These are phyloP conservation scores for Albugo candida DNA, from an alignment of 352 stramenopile species.

Conservation along the genomic window DNA sequence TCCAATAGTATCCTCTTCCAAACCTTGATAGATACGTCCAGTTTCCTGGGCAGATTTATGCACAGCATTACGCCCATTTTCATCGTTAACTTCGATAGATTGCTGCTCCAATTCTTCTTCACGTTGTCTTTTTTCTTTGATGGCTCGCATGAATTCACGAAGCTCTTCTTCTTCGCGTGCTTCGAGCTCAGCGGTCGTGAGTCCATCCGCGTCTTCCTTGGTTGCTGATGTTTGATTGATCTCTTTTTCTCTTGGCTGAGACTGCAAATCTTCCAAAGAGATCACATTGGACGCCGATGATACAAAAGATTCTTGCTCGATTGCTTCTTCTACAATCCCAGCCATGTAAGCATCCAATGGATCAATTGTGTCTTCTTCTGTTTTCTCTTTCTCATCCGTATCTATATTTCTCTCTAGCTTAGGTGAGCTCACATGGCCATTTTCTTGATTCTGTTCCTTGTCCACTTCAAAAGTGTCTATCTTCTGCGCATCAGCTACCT, in stretches of 20 bases:
- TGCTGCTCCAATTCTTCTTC: conserved; percentile 17
- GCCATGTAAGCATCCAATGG: conserved; percentile 77
- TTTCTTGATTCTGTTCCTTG: too few species aligned
- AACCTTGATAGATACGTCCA: conserved; percentile 63
- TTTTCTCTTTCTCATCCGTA: conserved; percentile 31
- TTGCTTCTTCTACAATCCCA: conserved; percentile 51
- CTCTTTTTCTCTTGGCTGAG: conserved; percentile 8
- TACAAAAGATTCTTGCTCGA: conserved; percentile 46
- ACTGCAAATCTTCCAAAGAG: conserved; percentile 64
- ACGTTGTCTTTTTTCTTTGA: conserved; percentile 48
- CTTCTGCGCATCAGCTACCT: too few species aligned
- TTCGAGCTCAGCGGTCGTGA: conserved; percentile 25
- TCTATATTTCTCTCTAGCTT: conserved; percentile 15
- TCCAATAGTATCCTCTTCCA: conserved; percentile 68
- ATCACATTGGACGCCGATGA: conserved; percentile 67
- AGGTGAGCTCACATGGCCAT: too few species aligned
- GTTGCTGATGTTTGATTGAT: background rate
- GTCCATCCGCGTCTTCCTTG: background rate
- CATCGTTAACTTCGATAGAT: background rate
- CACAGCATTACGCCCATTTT: conserved; percentile 12
- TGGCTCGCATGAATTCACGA: conserved; percentile 68
- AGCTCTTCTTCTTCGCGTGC: conserved; percentile 61
- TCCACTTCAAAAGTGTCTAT: too few species aligned
- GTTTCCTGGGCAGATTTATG: conserved; percentile 26
- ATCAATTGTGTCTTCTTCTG: conserved; percentile 64